A percentile compares a stretch with the other conserved stretches of the same genome.
Evolutionary conservation across 192 early-diverging fungal genomes (phyloP).

Genomic region (Coemansia sp.): DNA sequence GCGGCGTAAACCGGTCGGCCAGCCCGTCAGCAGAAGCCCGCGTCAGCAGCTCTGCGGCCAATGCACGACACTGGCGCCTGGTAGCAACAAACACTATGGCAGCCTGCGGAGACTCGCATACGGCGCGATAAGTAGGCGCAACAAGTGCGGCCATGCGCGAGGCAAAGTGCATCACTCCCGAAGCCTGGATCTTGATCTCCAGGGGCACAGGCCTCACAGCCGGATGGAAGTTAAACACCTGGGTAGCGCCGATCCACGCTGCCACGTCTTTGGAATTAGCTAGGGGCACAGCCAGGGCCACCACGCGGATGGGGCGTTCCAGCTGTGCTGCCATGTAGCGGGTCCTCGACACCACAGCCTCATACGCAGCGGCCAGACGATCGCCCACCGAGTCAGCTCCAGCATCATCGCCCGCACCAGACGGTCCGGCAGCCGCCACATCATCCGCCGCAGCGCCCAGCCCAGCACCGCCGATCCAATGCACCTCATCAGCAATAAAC

Average conservation of each 20-base stretch:
- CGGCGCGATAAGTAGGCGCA: constrained; percentile 62
- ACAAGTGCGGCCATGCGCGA: constrained; percentile 95
- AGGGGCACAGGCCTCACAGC: constrained; percentile 91
- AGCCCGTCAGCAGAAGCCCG: constrained; percentile 77
- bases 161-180: constrained; percentile 88
- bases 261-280: constrained; percentile 98
- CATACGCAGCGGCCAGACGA: constrained; percentile 79
- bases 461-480: constrained; percentile 85
- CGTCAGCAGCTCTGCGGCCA: constrained; percentile 84
- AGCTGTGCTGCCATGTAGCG: constrained; percentile 84
- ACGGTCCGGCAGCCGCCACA: constrained; percentile 77
- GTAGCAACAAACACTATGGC: constrained; percentile 93
- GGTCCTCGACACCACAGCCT: constrained; percentile 93
- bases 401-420: constrained; percentile 88
- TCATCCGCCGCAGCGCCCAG: constrained; percentile 68
- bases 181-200: constrained; percentile 94
- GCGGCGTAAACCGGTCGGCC: constrained; percentile 71
- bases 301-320: constrained; percentile 84
- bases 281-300: constrained; percentile 85
- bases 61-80: constrained; percentile 82
- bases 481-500: constrained; percentile 92
- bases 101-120: constrained; percentile 51
- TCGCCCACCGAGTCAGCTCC: constrained; percentile 78
- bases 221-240: constrained; percentile 94
- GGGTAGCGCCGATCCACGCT: constrained; percentile 91